phyloP scores from a whole-genome alignment of 2,329 filamentous ascomycete genomes.

The Lachnellula willkommii region DNA sequence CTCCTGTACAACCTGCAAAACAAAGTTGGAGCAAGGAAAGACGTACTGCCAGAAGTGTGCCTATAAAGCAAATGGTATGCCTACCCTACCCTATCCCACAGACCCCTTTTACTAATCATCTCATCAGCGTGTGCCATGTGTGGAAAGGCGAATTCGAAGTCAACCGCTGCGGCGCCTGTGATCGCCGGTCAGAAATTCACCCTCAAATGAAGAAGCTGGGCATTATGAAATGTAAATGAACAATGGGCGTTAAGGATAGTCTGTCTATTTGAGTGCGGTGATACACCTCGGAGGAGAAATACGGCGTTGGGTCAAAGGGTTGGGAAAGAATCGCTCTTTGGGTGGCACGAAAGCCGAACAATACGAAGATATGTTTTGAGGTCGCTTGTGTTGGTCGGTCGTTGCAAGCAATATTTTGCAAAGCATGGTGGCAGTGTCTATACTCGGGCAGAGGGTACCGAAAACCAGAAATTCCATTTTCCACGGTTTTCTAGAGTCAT shows the following conservation, averaged over 20 bases:
- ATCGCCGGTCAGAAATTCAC: conserved; percentile 59
- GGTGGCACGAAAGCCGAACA: no score
- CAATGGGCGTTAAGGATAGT: background rate
- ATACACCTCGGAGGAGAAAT: background rate
- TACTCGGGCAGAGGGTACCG: no score
- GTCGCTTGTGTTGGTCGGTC: no score
- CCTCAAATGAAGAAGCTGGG: conserved; percentile 42
- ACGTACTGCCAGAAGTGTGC: conserved; percentile 58
- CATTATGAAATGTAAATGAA: background rate
- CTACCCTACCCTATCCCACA: background rate
- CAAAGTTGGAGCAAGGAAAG: conserved; percentile 56
- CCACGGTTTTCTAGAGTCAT: no score
- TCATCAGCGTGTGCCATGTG: conserved; percentile 56
- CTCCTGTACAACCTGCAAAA: conserved; percentile 56
- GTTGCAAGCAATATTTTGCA: no score
- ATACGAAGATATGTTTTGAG: no score
- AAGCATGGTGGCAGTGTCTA: no score
- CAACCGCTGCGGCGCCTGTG: conserved; percentile 45
- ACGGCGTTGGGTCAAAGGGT: background rate
- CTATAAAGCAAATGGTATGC: conserved; percentile 55
- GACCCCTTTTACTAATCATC: background rate
- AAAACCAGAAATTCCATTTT: no score
- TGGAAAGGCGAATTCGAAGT: conserved; percentile 52
- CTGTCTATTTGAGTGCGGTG: no score
- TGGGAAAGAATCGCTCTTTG: background rate